A percentile compares a stretch with the other conserved stretches of the same genome.
These are phyloP conservation scores for Truncatella angustata DNA, from an alignment of 2,329 filamentous ascomycete species.

Conservation along the genomic window DNA sequence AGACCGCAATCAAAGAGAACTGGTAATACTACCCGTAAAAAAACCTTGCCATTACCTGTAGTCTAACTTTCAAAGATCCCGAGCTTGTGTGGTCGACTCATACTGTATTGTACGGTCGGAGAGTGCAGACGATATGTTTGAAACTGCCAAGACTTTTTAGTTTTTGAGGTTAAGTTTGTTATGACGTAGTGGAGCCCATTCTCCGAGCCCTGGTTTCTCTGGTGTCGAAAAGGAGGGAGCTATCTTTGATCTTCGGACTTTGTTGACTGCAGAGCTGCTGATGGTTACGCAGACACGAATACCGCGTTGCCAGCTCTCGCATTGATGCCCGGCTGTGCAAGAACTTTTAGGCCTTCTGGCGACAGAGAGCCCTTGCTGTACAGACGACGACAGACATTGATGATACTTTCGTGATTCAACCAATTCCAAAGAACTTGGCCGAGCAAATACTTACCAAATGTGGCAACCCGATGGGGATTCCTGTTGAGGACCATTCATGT, in stretches of 20 bases:
- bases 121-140: slow-evolving; percentile 8
- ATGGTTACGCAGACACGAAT: slow-evolving; percentile 23
- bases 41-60: background rate
- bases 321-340: slow-evolving; percentile 21
- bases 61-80: slow-evolving; percentile 12
- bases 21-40: slow-evolving; percentile 5
- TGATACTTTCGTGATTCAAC: slow-evolving; percentile 18
- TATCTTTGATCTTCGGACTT: slow-evolving; percentile 20
- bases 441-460: slow-evolving; percentile 10
- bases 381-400: slow-evolving; percentile 16
- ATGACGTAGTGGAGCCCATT: slow-evolving; percentile 18
- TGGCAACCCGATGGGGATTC: slow-evolving; percentile 17
- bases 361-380: slow-evolving; percentile 12
- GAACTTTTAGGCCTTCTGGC: slow-evolving; percentile 20
- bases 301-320: slow-evolving; percentile 15
- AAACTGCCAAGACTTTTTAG: slow-evolving; percentile 12
- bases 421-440: slow-evolving; percentile 7
- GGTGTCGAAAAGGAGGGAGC: slow-evolving; percentile 18
- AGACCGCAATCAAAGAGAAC: background rate
- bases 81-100: slow-evolving; percentile 12
- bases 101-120: slow-evolving; percentile 14
- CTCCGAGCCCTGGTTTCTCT: slow-evolving; percentile 19
- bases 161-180: slow-evolving; percentile 14
- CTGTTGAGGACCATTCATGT: slow-evolving; percentile 15
- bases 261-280: slow-evolving; percentile 19